phyloP scores from a whole-genome alignment of 2,329 filamentous ascomycete genomes.

The Aureobasidium sp. region DNA sequence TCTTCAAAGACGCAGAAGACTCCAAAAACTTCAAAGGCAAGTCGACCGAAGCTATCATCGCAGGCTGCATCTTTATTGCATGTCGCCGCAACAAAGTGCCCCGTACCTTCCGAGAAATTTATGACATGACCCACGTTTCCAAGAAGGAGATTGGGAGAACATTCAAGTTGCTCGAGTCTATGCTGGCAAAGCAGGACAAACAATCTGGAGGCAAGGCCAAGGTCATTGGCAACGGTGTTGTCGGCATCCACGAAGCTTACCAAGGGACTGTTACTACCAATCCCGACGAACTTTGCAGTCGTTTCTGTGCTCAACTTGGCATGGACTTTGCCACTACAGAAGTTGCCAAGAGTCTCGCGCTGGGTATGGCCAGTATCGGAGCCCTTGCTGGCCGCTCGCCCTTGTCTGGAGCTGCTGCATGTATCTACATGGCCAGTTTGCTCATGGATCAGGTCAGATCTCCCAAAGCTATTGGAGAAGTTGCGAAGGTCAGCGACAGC shows the following conservation, averaged over 20 bases:
- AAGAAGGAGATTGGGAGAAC: slow-evolving; percentile 97
- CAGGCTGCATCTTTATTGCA: slow-evolving; percentile 94
- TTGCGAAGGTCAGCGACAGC: slow-evolving; percentile 88
- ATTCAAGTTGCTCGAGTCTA: slow-evolving; percentile 88
- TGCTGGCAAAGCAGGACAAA: slow-evolving; percentile 66
- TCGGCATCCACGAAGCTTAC: slow-evolving; percentile 21
- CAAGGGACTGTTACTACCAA: slow-evolving; percentile 23
- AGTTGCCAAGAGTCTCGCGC: slow-evolving; percentile 70
- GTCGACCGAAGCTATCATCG: slow-evolving; percentile 85
- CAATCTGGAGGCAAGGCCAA: slow-evolving; percentile 38
- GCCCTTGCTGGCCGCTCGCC: slow-evolving; percentile 88
- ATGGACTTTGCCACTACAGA: slow-evolving; percentile 70
- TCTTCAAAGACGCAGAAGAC: slow-evolving; percentile 93
- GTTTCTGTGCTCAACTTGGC: slow-evolving; percentile 79
- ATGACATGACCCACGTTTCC: slow-evolving; percentile 81
- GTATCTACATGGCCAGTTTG: slow-evolving; percentile 92
- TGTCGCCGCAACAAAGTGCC: slow-evolving; percentile 83
- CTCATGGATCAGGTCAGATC: slow-evolving; percentile 71
- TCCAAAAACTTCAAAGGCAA: slow-evolving; percentile 93
- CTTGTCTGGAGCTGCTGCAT: slow-evolving; percentile 85
- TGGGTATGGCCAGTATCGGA: slow-evolving; percentile 67
- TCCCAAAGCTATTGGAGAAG: slow-evolving; percentile 77
- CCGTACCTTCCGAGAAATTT: slow-evolving; percentile 91
- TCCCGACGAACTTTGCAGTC: slow-evolving; percentile 59
- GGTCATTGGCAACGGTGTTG: slow-evolving; percentile 33